A percentile compares a stretch with the other conserved stretches of the same genome.
phyloP scores from a whole-genome alignment of 148 eudicot genomes.

The Nyssa sinensis region DNA sequence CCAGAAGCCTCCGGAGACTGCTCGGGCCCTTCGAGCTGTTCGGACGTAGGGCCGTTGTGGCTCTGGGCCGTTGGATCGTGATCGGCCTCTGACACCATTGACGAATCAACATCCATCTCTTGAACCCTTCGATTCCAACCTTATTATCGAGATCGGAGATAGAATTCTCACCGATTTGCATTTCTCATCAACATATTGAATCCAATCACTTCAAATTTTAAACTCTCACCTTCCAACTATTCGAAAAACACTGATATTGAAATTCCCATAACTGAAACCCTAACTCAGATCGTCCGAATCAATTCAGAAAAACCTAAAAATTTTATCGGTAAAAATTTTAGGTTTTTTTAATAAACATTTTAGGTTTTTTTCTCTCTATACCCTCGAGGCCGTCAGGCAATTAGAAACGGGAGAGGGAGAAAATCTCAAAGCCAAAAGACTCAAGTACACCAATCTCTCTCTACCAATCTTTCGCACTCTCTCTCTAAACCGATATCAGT shows the following conservation, averaged over 20 bases:
- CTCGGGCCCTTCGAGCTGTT: constrained; percentile 17
- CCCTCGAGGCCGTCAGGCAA: constrained; percentile 5
- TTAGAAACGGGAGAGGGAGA: background rate
- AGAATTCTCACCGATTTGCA: constrained; percentile 7
- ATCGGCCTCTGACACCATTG: constrained; percentile 47
- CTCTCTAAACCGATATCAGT: background rate
- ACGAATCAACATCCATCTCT: constrained; percentile 69
- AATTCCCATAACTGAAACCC: constrained; percentile 16
- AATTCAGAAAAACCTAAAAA: background rate
- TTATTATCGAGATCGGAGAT: constrained; percentile 15
- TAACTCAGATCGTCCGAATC: background rate
- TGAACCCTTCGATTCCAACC: background rate
- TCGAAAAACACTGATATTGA: background rate
- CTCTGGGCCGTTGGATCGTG: constrained; percentile 33
- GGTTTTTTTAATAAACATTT: background rate
- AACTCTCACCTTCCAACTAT: background rate
- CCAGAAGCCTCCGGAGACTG: constrained; percentile 20
- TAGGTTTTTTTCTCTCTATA: background rate
- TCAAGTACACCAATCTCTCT: constrained; percentile 12
- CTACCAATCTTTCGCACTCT: background rate
- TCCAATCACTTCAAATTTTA: background rate
- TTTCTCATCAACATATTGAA: constrained; percentile 13
- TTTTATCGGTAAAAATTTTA: background rate
- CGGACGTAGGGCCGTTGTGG: constrained; percentile 18
- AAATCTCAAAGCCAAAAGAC: constrained; percentile 3